Percentiles rank a stretch among this genome's conserved stretches.
These are phyloP conservation scores for Xerocomellus intermedius DNA, from an alignment of 768 basidiomycete genomes.

Conservation along the genomic window DNA sequence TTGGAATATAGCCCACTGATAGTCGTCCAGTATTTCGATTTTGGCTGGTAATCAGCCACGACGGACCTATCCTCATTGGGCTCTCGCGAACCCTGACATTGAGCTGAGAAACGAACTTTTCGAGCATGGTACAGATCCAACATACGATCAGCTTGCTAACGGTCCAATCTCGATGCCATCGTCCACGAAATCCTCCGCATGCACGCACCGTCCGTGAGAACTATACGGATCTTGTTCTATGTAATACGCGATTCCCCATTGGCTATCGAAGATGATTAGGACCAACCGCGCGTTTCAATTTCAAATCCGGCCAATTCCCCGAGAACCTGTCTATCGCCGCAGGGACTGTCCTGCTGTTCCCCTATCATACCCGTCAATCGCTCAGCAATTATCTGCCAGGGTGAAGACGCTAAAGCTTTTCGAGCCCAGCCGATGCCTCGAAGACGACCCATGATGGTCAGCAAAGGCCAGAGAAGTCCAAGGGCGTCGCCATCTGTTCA, in stretches of 20 bases:
- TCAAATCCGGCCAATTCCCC: slow-evolving; percentile 40
- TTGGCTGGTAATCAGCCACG: too few relatives aligned
- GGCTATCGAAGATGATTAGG: slow-evolving; percentile 50
- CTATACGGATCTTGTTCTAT: too few relatives aligned
- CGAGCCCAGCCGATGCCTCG: slow-evolving; percentile 63
- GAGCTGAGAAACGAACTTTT: slow-evolving; percentile 50
- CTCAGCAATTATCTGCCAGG: slow-evolving; percentile 58
- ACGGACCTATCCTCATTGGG: too few relatives aligned
- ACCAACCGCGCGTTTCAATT: too few relatives aligned
- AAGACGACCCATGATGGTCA: slow-evolving; percentile 10
- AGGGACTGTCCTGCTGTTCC: slow-evolving; percentile 32
- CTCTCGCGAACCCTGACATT: slow-evolving; percentile 40
- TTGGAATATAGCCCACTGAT: too few relatives aligned
- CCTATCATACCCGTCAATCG: slow-evolving; percentile 39
- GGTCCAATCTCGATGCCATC: slow-evolving; percentile 51
- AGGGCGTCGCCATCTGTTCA: slow-evolving; percentile 49
- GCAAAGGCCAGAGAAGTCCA: slow-evolving; percentile 41
- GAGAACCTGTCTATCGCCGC: slow-evolving; percentile 44
- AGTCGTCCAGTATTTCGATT: too few relatives aligned
- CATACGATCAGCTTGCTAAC: slow-evolving; percentile 51
- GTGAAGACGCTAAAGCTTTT: slow-evolving; percentile 54
- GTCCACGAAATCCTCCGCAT: slow-evolving; percentile 45
- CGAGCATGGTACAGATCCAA: slow-evolving; percentile 44
- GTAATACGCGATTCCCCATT: slow-evolving; percentile 12
- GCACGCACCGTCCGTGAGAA: slow-evolving; percentile 37